Evolutionary conservation across 1,139 yeast genomes (phyloP), one percentile per base, ranked within the genome.

Genomic region (Yamadazyma spencermartinsiae): DNA sequence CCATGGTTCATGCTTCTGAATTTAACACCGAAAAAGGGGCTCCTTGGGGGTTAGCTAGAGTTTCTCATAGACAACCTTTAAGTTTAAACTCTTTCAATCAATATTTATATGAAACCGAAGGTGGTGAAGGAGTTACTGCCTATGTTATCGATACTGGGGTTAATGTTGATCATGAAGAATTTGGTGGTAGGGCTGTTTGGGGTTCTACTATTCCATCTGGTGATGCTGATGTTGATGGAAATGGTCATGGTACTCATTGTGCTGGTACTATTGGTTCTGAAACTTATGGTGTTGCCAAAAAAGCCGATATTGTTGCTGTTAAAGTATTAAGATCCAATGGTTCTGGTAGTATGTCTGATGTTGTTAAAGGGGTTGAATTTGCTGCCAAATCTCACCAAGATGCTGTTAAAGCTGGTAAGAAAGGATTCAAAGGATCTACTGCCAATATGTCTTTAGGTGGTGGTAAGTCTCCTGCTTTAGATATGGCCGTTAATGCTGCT

Each of bases 231-330:
- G 43, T 59, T 21, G 76, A 69, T 48, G 69, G 62, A 19, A 61
- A 68, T 44, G 98, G 98, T 26, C 76, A 70, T 47, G 76, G 76
- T 27, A 68, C 73, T 33, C 76, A 70, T 49, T 67, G 71, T 52
- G 75, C 75, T 15, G 76, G 76, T 45, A 66, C 64, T 35, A 68
- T 70, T 50, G 76, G 72, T 21, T 65, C 72, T 31, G 58, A 56
- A 48, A 52, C 68, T 9, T 70, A 64, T 45, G 76, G 76, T 36
- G 60, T 70, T 29, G 74, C 75, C 40, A 70, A 70, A 49, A 55
- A 64, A 24, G 76, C 65, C 23, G 57, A 66, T 30, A 51, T 70
- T 44, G 72, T 67, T 37, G 74, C 74, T 6, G 67, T 70, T 16
- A 64, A 67, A 19, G 75, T 69, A 9, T 61, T 69, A 63, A 66